Percentiles rank a stretch among this genome's conserved stretches.
phyloP scores from a whole-genome alignment of 2,329 filamentous ascomycete species.

The Beauveria asiatica region DNA sequence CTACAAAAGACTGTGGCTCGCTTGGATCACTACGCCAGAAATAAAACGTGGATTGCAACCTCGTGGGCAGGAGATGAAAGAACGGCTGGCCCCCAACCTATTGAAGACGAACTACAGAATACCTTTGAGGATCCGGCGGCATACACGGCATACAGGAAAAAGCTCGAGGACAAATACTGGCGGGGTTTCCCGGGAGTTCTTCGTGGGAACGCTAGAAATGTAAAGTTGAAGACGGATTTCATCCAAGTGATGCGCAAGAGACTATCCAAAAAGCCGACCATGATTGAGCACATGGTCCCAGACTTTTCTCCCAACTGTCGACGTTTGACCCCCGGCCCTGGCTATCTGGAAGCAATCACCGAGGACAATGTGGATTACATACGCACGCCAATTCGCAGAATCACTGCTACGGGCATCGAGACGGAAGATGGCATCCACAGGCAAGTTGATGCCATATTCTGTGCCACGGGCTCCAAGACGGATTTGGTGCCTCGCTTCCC shows the following conservation, averaged over 20 bases:
- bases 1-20: constrained; percentile 39
- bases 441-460: constrained; percentile 57
- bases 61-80: constrained; percentile 50
- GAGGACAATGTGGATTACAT: constrained; percentile 56
- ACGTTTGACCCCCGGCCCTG: constrained; percentile 56
- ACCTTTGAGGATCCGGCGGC: constrained; percentile 50
- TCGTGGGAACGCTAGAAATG: constrained; percentile 42
- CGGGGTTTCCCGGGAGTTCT: constrained; percentile 46
- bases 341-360: constrained; percentile 57
- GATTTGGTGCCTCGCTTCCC: constrained; percentile 52
- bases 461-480: constrained; percentile 58
- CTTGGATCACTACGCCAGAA: constrained; percentile 57
- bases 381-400: constrained; percentile 44
- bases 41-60: constrained; percentile 58
- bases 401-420: constrained; percentile 52
- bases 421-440: constrained; percentile 48
- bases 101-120: constrained; percentile 45
- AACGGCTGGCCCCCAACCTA: constrained; percentile 46
- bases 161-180: constrained; percentile 54
- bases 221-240: constrained; percentile 37
- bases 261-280: constrained; percentile 43
- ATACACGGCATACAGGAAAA: constrained; percentile 53
- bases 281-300: constrained; percentile 48
- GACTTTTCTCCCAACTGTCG: constrained; percentile 58
- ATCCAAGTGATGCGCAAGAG: constrained; percentile 42